phyloP scores from a whole-genome alignment of 2,329 filamentous ascomycete genomes.

The Aspergillus sp. region DNA sequence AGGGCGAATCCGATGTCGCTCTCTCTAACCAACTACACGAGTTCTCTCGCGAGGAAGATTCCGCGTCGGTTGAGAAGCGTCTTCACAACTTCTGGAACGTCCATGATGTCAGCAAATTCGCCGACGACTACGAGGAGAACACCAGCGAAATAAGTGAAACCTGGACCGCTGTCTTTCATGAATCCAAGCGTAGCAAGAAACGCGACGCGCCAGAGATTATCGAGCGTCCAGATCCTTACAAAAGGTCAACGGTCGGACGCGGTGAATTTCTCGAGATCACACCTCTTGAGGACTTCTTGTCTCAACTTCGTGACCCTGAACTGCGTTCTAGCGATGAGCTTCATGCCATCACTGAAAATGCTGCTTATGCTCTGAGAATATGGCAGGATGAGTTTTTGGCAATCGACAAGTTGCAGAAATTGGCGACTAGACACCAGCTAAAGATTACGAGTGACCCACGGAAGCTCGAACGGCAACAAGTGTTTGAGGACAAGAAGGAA shows the following conservation, averaged over 20 bases:
- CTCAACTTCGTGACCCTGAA: conserved; percentile 37
- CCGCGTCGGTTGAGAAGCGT: conserved; percentile 30
- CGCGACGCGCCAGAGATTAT: conserved; percentile 26
- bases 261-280: conserved; percentile 42
- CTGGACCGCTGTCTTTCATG: conserved; percentile 36
- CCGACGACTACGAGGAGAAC: conserved; percentile 33
- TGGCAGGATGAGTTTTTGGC: conserved; percentile 62
- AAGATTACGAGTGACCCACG: conserved; percentile 52
- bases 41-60: conserved; percentile 23
- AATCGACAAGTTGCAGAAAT: conserved; percentile 51
- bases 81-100: conserved; percentile 39
- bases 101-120: conserved; percentile 36
- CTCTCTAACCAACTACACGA: conserved; percentile 24
- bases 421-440: conserved; percentile 48
- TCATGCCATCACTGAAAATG: conserved; percentile 56
- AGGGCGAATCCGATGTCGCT: conserved; percentile 22
- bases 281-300: conserved; percentile 36
- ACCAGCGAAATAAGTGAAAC: conserved; percentile 27
- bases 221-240: conserved; percentile 36
- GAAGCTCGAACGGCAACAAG: conserved; percentile 49
- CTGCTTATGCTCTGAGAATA: conserved; percentile 51
- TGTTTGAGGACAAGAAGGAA: conserved; percentile 62
- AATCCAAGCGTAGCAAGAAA: conserved; percentile 30
- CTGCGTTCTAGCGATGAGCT: conserved; percentile 53
- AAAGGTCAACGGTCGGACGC: conserved; percentile 25